phyloP scores from a whole-genome alignment of 176 grass and related monocot genomes.

The Oryza rufipogon region DNA sequence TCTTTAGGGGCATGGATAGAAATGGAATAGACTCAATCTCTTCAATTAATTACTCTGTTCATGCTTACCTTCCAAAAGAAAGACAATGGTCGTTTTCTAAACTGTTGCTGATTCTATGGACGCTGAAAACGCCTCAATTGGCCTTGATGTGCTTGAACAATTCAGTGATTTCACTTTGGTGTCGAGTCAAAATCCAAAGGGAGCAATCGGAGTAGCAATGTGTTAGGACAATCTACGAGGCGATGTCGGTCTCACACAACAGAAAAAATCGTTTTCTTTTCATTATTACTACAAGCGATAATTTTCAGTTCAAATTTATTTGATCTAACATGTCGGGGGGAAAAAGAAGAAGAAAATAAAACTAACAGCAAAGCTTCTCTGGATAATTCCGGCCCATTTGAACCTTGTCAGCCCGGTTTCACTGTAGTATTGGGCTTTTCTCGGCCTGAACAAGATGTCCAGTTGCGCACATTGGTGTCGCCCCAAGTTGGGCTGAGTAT shows the following conservation, averaged over 20 bases:
- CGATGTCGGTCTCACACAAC: background rate
- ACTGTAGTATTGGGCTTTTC: background rate
- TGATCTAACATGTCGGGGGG: background rate
- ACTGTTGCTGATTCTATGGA: background rate
- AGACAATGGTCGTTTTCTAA: constrained; percentile 4
- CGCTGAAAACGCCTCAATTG: background rate
- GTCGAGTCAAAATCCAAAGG: background rate
- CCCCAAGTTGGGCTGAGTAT: background rate
- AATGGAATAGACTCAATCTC: background rate
- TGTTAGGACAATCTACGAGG: background rate
- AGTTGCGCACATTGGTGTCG: background rate
- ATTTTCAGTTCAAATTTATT: background rate
- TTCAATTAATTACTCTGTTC: background rate
- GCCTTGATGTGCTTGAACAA: background rate
- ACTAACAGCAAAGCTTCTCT: background rate
- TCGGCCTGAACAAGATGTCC: too few relatives aligned
- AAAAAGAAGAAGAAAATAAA: background rate
- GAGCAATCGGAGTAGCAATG: too few relatives aligned
- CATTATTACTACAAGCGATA: background rate
- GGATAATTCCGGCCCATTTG: background rate
- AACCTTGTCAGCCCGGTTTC: background rate
- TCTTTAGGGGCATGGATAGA: background rate
- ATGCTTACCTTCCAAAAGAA: background rate
- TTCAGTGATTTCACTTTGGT: background rate
- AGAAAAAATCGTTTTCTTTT: background rate